Evolutionary conservation across 2,329 filamentous ascomycete genomes (phyloP).

Genomic region (Colletotrichum orchidophilum): DNA sequence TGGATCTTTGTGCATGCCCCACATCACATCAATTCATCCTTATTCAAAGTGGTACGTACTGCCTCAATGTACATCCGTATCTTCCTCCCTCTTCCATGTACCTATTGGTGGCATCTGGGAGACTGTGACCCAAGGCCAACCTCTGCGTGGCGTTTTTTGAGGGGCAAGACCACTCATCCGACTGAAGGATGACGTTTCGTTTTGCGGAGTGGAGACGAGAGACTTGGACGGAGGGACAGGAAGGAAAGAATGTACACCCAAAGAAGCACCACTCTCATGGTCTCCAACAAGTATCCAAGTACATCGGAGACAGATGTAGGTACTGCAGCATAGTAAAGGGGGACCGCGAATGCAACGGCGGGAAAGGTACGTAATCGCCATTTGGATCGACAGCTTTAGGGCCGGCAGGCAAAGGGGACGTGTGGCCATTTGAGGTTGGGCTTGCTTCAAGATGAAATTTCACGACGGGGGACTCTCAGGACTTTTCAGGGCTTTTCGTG

Average conservation of each 20-base stretch:
- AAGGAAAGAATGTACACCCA: neutral
- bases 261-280: neutral
- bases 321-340: too few relatives aligned
- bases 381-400: slow-evolving; percentile 17
- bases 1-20: neutral
- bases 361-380: neutral
- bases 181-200: slow-evolving; percentile 29
- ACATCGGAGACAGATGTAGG: neutral
- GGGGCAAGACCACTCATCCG: neutral
- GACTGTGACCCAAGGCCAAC: slow-evolving; percentile 5
- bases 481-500: neutral
- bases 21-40: neutral
- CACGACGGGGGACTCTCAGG: neutral
- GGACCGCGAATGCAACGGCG: neutral
- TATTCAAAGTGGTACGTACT: neutral
- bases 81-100: neutral
- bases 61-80: neutral
- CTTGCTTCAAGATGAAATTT: slow-evolving; percentile 1
- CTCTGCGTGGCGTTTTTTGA: slow-evolving; percentile 19
- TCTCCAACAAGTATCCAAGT: neutral
- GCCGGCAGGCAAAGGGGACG: slow-evolving; percentile 5
- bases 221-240: neutral
- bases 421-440: slow-evolving; percentile 9
- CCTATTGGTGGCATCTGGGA: neutral
- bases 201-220: neutral